Conservation (phyloP, 2,329 filamentous ascomycete genomes). For the Beauveria sp. region DNA sequence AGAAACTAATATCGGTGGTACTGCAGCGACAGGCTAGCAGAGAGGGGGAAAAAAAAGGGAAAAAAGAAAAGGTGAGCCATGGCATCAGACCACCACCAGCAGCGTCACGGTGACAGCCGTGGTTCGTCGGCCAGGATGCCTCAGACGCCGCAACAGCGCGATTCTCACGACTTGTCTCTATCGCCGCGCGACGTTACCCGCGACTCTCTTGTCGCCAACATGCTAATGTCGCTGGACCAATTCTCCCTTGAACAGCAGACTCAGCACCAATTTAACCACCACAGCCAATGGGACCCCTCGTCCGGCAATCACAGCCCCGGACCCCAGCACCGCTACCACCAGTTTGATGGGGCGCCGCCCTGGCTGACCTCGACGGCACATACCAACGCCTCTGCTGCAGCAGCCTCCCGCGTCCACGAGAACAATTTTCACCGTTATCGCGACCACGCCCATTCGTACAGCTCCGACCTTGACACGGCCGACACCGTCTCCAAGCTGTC, state of each 20-base stretch:
- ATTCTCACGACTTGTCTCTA: slow-evolving; percentile 82
- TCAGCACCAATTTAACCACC: slow-evolving; percentile 20
- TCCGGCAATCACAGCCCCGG: slow-evolving; percentile 12
- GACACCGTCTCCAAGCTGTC: slow-evolving; percentile 48
- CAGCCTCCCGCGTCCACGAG: not conserved
- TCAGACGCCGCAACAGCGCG: slow-evolving; percentile 25
- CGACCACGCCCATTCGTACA: slow-evolving; percentile 43
- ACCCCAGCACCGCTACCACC: slow-evolving; percentile 17
- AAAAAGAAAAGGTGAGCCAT: not conserved
- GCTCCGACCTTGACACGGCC: slow-evolving; percentile 50
- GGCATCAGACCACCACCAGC: not conserved
- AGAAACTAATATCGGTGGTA: not conserved
- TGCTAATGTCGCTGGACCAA: slow-evolving; percentile 88
- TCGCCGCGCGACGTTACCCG: slow-evolving; percentile 69
- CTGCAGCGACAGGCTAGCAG: not conserved
- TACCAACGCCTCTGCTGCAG: not conserved
- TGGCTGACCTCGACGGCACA: not conserved
- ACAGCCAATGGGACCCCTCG: not conserved
- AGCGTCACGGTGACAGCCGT: not conserved
- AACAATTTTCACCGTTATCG: not conserved
- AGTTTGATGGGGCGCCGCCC: slow-evolving; percentile 5
- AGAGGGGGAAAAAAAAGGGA: not conserved
- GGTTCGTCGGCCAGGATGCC: not conserved
- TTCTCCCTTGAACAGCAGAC: slow-evolving; percentile 49
- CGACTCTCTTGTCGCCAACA: slow-evolving; percentile 90